Percentiles rank a stretch among this genome's conserved stretches.
Evolutionary conservation across 164 flowering plant species (phyloP).

Genomic region (Stephania cephalantha): DNA sequence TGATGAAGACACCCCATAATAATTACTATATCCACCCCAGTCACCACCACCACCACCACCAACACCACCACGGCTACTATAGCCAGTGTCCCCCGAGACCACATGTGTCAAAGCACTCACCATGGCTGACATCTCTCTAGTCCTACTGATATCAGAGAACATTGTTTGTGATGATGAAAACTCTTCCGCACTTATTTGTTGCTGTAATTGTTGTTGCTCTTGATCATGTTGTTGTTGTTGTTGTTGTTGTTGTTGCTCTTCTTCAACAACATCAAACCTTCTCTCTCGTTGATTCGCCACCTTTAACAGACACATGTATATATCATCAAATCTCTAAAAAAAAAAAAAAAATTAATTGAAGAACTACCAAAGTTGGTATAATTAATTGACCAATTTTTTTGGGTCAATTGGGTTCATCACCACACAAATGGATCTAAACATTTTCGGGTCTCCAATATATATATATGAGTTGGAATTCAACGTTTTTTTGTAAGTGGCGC

Average conservation of each 20-base stretch:
- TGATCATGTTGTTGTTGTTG: background rate
- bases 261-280: background rate
- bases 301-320: slow-evolving; percentile 31
- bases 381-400: background rate
- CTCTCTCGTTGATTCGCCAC: slow-evolving; percentile 41
- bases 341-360: no score
- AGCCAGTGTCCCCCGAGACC: slow-evolving; percentile 33
- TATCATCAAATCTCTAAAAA: background rate
- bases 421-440: no score
- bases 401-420: no score
- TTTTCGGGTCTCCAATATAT: background rate
- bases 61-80: background rate
- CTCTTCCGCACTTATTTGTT: no score
- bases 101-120: slow-evolving; percentile 49
- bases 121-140: slow-evolving; percentile 48
- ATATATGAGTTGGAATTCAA: slow-evolving; percentile 8
- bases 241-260: background rate
- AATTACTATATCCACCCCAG: background rate
- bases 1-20: background rate
- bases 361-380: background rate
- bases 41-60: background rate
- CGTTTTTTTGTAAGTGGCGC: background rate
- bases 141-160: slow-evolving; percentile 22
- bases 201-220: no score
- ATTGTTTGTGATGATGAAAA: slow-evolving; percentile 5